Base-by-base conservation (phyloP, 805 yeast genomes). In the Hanseniaspora pseudoguilliermondii region DNA sequence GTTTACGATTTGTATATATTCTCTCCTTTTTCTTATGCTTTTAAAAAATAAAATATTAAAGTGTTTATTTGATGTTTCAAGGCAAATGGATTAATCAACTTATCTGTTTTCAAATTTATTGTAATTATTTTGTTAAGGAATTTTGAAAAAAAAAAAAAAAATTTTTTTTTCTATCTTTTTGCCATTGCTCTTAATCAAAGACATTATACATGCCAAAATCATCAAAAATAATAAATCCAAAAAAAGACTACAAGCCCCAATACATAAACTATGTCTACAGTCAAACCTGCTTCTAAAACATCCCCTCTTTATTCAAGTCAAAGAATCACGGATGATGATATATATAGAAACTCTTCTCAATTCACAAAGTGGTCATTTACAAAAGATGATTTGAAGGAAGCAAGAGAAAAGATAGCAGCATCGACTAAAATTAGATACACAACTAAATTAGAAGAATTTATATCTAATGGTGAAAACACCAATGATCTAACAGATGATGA, bases 261-360 rank as follows among this genome's bases (percentile, higher is more conserved):
- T n/a, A n/a, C n/a, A n/a, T n/a, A n/a, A n/a, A n/a, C n/a, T n/a
- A 46, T 46, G 49, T 13, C 49, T 21, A 5, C 40, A 5, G 11
- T 46, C 5, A 32, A 21, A 11, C 20, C 35, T 6, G 21, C 18
- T 6, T 20, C 29, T 2, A 20, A 23, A 34, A 16, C 25, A n/a
- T 34, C 44, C 8, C 34, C 38, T 29, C 20, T 53, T 13, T 53
- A 46, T 20, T 34, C 56, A 3, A 60, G 62, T 55, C 65, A 66
- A 46, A 67, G 75, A 54, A 75, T 85, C 8, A 72, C 88, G 0
- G 85, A 81, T 62, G 97, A 93, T 67, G 98, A 93, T 60, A 71
- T 93, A 41, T 91, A 87, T 68, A 77, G 97, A 46, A 76, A 89
- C 35, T 86, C 96, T 4, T 77, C 93, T 0, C 98, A 91, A 70